Base-by-base conservation (phyloP, 208 protist genomes). In the Tetramitus jugosus region DNA sequence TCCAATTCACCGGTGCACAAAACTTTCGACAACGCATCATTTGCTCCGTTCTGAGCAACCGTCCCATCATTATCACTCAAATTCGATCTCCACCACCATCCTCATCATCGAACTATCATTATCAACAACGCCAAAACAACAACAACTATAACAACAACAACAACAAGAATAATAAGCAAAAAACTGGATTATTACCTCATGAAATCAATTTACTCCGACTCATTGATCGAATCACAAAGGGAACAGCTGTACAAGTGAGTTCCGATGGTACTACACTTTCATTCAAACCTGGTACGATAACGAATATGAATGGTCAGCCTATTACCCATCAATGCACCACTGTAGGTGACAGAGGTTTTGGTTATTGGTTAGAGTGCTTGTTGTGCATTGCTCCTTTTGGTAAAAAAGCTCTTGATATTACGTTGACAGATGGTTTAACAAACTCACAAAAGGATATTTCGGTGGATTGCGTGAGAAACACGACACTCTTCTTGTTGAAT, bases 351-450 rank as follows among this genome's bases (percentile, higher is more conserved):
- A 37, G 77, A 42, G 62, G 77, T 23, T 77, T 80, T n/a, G 77
- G 37, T 20, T 80, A 76, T 74, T 80, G 33, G 40, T 33, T 80
- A n/a, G 77, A 80, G 43, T 62, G 20, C 3, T 60, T 80, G 31
- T 20, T 76, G 10, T 71, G 42, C 31, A 61, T 80, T 3, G 72
- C 68, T 31, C 77, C 77, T 17, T 80, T 80, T 60, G 62, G 33
- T 35, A 80, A 80, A 61, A 45, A 40, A 29, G 1, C 61, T 14
- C 13, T 35, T 52, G 4, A 17, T 3, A 65, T 53, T 29, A 78
- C 20, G 29, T 46, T 80, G 14, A 37, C 7, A 29, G n/a, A n/a
- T n/a, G 77, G 77, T 33, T 65, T 77, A 61, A 80, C 77, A 65
- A 78, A 78, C 43, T 33, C 52, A 61, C 45, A 6, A 42, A 52